These are phyloP conservation scores for Elongisporangium undulatum DNA, from an alignment of 352 stramenopile species.

Conservation along the genomic window DNA sequence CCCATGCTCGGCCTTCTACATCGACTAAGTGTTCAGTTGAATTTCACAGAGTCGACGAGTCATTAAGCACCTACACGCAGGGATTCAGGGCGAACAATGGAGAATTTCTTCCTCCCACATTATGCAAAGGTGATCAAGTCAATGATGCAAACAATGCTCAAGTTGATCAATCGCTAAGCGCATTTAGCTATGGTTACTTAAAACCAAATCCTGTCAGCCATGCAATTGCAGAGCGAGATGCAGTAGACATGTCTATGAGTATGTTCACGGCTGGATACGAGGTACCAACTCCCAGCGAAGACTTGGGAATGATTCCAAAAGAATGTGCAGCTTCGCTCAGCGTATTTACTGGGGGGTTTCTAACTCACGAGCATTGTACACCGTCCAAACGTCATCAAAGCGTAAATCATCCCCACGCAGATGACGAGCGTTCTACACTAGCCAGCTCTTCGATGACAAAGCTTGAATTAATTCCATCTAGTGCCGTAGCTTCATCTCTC, in stretches of 20 bases:
- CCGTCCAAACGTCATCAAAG: not conserved
- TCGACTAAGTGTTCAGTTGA: conserved; percentile 15
- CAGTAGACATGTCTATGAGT: conserved; percentile 30
- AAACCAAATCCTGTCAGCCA: not conserved
- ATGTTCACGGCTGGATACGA: conserved; percentile 6
- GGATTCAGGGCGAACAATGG: conserved; percentile 18
- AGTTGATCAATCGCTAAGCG: conserved; percentile 30
- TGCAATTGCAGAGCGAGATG: not conserved
- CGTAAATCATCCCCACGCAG: not conserved
- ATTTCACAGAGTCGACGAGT: conserved; percentile 15
- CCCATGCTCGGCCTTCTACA: not conserved
- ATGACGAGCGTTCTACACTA: not conserved
- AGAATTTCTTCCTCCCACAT: not conserved
- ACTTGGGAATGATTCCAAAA: not conserved
- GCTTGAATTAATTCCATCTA: not conserved
- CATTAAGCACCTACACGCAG: conserved; percentile 38
- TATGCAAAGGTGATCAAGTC: not conserved
- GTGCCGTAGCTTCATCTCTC: not conserved
- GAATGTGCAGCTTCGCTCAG: conserved; percentile 2
- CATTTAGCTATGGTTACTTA: conserved; percentile 31
- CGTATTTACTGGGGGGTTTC: conserved; percentile 2
- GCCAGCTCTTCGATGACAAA: not conserved
- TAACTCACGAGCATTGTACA: not conserved
- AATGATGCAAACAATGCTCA: not conserved
- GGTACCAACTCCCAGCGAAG: not conserved